Conservation (phyloP, 805 yeast genomes). For the Limtongia smithiae region DNA sequence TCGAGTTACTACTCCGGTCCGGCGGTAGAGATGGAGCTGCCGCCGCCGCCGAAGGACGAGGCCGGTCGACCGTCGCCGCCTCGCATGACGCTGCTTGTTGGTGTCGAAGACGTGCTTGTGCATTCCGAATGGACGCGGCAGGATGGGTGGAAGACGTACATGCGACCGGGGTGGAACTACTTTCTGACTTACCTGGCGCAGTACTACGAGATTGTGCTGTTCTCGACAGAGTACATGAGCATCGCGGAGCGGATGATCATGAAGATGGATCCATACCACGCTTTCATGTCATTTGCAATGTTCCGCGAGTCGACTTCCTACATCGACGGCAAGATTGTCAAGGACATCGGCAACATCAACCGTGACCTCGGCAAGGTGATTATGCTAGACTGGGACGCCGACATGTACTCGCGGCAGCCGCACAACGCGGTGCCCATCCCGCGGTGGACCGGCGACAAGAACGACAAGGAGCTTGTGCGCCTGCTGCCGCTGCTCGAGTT, state of each 20-base stretch:
- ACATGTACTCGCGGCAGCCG: conserved; percentile 75
- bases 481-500: conserved; percentile 93
- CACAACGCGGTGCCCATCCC: conserved; percentile 85
- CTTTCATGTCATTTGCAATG: conserved; percentile 79
- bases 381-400: conserved; percentile 72
- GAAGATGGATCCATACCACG: conserved; percentile 90
- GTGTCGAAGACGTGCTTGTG: conserved; percentile 83
- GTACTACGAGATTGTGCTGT: conserved; percentile 92
- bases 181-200: conserved; percentile 91
- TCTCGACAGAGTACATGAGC: conserved; percentile 79
- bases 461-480: conserved; percentile 67
- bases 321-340: conserved; percentile 82
- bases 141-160: conserved; percentile 97
- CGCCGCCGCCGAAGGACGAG: conserved; percentile 90
- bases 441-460: conserved; percentile 83
- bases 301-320: conserved; percentile 88
- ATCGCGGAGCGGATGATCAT: conserved; percentile 79
- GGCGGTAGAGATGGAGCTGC: conserved; percentile 73
- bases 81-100: conserved; percentile 71
- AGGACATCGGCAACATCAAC: conserved; percentile 85
- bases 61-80: conserved; percentile 77
- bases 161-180: conserved; percentile 97
- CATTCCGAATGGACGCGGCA: conserved; percentile 90
- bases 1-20: conserved; percentile 89
- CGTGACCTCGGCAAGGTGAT: conserved; percentile 83